A percentile compares a stretch with the other conserved stretches of the same genome.
Evolutionary conservation across 306 rosid species (phyloP).

Genomic region (Abrus precatorius): DNA sequence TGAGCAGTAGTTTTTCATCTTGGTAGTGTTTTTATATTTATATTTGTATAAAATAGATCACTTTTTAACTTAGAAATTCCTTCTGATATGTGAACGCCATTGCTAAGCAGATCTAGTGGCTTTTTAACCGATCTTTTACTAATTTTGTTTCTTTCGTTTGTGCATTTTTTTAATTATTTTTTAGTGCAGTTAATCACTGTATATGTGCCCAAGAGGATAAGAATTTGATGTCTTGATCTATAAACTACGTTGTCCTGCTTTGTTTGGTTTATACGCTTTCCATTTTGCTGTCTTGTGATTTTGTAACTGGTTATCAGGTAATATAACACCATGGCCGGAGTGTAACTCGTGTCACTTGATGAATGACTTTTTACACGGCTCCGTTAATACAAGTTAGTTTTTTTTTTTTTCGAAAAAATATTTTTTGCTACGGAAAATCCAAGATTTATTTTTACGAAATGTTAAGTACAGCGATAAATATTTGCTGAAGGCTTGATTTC

Average conservation of each 20-base stretch:
- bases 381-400: neutral
- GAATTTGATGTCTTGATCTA: slow-evolving; percentile 6
- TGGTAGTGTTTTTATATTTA: neutral
- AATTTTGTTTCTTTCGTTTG: too few relatives aligned
- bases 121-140: neutral
- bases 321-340: neutral
- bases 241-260: neutral
- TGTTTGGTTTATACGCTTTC: slow-evolving; percentile 1
- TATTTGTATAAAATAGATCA: slow-evolving; percentile 11
- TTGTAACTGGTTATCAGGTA: slow-evolving; percentile 21
- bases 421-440: neutral
- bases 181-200: neutral
- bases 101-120: slow-evolving; percentile 5
- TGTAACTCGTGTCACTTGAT: neutral
- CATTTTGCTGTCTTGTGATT: slow-evolving; percentile 7
- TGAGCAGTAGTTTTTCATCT: slow-evolving; percentile 32
- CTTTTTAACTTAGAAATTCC: slow-evolving; percentile 10
- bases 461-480: neutral
- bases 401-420: neutral
- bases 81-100: slow-evolving; percentile 3
- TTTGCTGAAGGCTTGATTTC: neutral
- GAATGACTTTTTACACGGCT: neutral
- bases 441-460: neutral
- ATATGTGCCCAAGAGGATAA: neutral
- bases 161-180: neutral